Evolutionary conservation across 2,329 filamentous ascomycete species (phyloP).

Genomic region (Pseudocercospora macadamiae): DNA sequence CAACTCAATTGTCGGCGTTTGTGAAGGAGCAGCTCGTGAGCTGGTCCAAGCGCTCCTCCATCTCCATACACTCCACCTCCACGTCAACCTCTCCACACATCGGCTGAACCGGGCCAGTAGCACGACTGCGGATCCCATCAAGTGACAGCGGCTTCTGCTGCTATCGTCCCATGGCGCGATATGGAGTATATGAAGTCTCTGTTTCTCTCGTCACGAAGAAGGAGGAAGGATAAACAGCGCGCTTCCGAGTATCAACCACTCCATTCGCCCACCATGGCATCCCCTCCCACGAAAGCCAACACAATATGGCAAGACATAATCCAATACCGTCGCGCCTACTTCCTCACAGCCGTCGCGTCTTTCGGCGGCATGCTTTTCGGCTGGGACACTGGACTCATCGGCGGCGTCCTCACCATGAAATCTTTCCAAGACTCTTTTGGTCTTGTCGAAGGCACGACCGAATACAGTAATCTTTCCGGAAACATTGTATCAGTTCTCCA

Average conservation of each 20-base stretch:
- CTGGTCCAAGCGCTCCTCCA: neutral
- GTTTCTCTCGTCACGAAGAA: neutral
- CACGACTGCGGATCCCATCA: neutral
- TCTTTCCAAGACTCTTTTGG: slow-evolving; percentile 48
- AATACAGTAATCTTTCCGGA: slow-evolving; percentile 46
- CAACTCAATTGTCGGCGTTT: no score
- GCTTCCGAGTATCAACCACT: slow-evolving; percentile 7
- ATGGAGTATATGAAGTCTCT: slow-evolving; percentile 13
- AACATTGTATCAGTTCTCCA: slow-evolving; percentile 51
- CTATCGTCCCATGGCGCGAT: slow-evolving; percentile 2
- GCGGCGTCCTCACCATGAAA: slow-evolving; percentile 47
- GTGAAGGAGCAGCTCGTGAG: no score
- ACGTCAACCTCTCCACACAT: neutral
- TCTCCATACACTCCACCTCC: neutral
- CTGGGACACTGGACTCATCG: slow-evolving; percentile 35
- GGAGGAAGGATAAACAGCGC: slow-evolving; percentile 9
- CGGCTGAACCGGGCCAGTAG: no score
- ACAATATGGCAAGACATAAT: slow-evolving; percentile 45
- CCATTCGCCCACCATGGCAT: slow-evolving; percentile 8
- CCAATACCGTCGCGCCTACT: slow-evolving; percentile 44
- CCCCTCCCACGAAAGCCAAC: slow-evolving; percentile 25
- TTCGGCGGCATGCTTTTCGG: slow-evolving; percentile 45
- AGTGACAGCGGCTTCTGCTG: slow-evolving; percentile 8
- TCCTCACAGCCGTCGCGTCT: slow-evolving; percentile 46
- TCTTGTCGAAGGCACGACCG: slow-evolving; percentile 37